Base-by-base conservation (phyloP, 2,329 filamentous ascomycete species). In the Penicillium brevicompactum region DNA sequence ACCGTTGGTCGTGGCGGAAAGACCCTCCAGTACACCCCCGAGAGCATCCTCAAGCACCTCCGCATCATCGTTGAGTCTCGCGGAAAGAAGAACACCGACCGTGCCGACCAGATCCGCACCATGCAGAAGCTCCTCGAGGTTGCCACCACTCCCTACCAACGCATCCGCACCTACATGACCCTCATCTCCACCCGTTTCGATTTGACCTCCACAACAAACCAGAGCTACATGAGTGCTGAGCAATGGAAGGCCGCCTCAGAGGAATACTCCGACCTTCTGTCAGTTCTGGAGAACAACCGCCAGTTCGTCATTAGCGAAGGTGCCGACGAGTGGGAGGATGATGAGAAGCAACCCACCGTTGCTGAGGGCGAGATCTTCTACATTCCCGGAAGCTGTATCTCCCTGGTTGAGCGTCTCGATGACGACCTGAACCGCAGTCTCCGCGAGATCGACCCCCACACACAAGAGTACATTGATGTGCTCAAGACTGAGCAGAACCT, bases 41-140 rank as follows among this genome's bases (percentile, higher is more conserved):
- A 99, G 81, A 94, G 92, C 75, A 99, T 99, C 71, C 89, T 97
- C 76, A 99, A 99, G 83, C 92, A 97, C 76, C 84, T 99, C 49
- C 87, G 93, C 55, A 85, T 87, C 49, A 97, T 99, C 70, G 83
- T 97, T 72, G 94, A 99, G 80, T 92, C 93, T 56, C 86, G 94
- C 81, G 94, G 94, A 74, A 95, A 96, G 83, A 99, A 99, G 86
- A 97, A 97, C 82, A 97, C 94, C 62, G 94, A 99, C 76, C 88
- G 92, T 46, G 73, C 85, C 45, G 94, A 99, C 78, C 94, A 99
- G 79, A 97, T 99, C 77, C 88, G 89, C 76, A 88, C 93, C 49
- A 96, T 99, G 92, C 94, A 97, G 84, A 96, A 92, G 81, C 85
- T 99, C 51, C 80, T 88, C 69, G 92, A 96, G 73, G 92, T 99